Percentiles rank a stretch among this genome's conserved stretches.
These are phyloP conservation scores for Leptographium flavum DNA, from an alignment of 2,329 filamentous ascomycete species.

Conservation along the genomic window DNA sequence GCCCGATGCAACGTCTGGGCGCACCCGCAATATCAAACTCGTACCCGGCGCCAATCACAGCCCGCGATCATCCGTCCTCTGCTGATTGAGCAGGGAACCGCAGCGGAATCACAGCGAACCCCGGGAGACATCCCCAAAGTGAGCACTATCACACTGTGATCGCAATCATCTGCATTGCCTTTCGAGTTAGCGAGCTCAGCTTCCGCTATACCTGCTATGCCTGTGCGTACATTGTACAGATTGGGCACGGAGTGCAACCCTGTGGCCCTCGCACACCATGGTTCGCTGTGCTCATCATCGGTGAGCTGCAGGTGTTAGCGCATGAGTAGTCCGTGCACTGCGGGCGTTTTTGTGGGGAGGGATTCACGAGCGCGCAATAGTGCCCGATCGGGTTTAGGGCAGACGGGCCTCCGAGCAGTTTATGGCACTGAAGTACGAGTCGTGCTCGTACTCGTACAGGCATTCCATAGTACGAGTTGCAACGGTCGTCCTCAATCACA, in stretches of 20 bases:
- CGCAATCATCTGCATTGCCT: background rate
- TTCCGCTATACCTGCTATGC: background rate
- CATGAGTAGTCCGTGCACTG: background rate
- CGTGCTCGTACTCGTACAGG: no score
- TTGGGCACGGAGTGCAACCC: background rate
- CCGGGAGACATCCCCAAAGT: no score
- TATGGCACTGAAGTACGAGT: no score
- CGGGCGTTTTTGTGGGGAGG: background rate
- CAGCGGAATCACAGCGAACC: background rate
- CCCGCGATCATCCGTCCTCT: background rate
- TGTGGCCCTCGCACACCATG: background rate
- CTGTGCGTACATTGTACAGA: background rate
- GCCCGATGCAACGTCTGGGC: background rate
- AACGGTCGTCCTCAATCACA: no score
- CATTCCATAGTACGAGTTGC: no score
- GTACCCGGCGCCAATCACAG: background rate
- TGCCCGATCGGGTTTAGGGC: constrained; percentile 3
- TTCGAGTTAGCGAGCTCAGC: background rate
- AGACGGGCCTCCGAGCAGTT: no score
- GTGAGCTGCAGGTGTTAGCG: constrained; percentile 2
- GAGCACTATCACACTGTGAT: no score
- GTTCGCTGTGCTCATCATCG: constrained; percentile 1
- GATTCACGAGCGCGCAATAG: constrained; percentile 7
- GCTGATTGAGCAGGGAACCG: no score
- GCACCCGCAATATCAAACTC: background rate